A percentile compares a stretch with the other conserved stretches of the same genome.
These are phyloP conservation scores for Pichia sp. DNA, from an alignment of 1,139 yeast species.

Conservation along the genomic window DNA sequence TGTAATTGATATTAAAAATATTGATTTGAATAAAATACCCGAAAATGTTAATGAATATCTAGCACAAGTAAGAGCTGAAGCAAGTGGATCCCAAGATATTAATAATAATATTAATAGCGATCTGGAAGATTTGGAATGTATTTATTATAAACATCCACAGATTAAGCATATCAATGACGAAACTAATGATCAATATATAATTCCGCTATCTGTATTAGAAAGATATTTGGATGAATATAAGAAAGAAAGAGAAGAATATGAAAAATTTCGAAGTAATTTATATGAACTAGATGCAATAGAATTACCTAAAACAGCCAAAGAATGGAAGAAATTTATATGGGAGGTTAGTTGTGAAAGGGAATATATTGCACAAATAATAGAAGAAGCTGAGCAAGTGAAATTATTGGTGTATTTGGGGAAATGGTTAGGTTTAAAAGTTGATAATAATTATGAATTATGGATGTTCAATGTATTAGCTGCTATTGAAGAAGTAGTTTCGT, in stretches of 20 bases:
- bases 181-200: not conserved
- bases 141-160: not conserved
- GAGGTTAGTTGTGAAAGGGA: conserved; percentile 25
- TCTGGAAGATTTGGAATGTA: conserved; percentile 4
- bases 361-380: conserved; percentile 24
- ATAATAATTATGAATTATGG: conserved; percentile 31
- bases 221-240: conserved; percentile 17
- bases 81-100: conserved; percentile 8
- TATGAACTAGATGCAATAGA: conserved; percentile 26
- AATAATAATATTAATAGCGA: conserved; percentile 7
- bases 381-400: conserved; percentile 22
- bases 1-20: conserved; percentile 15
- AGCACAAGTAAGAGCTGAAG: conserved; percentile 28
- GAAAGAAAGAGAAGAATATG: conserved; percentile 16
- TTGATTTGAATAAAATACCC: conserved; percentile 17
- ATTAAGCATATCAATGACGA: not conserved
- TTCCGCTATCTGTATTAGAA: not conserved
- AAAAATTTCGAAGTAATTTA: conserved; percentile 16
- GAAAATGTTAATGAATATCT: conserved; percentile 26
- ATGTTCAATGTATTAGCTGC: conserved; percentile 33
- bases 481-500: conserved; percentile 33
- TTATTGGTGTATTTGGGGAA: conserved; percentile 27
- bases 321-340: conserved; percentile 29
- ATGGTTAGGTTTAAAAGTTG: conserved; percentile 27
- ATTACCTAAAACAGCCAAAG: conserved; percentile 26